Evolutionary conservation across 2,329 filamentous ascomycete species (phyloP), one percentile per base, ranked within the genome.

Genomic region (Alternaria sp.): DNA sequence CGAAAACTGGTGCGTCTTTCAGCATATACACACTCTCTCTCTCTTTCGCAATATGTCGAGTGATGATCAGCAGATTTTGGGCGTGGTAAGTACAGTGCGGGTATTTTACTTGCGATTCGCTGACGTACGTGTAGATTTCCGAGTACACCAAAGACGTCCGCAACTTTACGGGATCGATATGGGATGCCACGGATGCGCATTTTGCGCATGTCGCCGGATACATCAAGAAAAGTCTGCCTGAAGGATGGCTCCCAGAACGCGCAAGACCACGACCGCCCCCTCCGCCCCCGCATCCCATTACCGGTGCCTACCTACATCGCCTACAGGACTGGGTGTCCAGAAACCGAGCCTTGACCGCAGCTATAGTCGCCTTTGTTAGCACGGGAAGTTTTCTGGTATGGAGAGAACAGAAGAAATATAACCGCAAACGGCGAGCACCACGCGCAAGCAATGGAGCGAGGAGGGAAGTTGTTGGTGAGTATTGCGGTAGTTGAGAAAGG

Each of bases 371-470:
- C 4, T 89, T 90, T 64, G 82, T 91, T 52, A 89, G 92, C 46
- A 91, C 91, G 2, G 85, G 85, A 2, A 81, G 82, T 16, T 81
- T 85, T 41, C 72, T 89, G 57, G 84, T 88, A 58, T 87, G 87
- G 60, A 83, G 86, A 56, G 88, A 86, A 61, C 91, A 89, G 76
- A 86, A 85, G 55, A 78, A 83, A 50, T 79, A 85, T 67, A 83
- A 81, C 34, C 85, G 83, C 70, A 90, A 89, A 78, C 87, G 94
- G 66, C 87, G 92, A 64, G 95, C 94, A 11, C 90, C 86, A 80
- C 88, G 91, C 57, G 92, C 93, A 3, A 85, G 86, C 51, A 97
- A 93, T 80, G 95, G 95, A 25, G 92, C 92, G 4, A 87, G 95
- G 54, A 89, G 90, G 65, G 95, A 99, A 79, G 94, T 98, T 55